These are phyloP conservation scores for Paraurostyla sp. DNA, from an alignment of 73 alveolate genomes.

Conservation along the genomic window DNA sequence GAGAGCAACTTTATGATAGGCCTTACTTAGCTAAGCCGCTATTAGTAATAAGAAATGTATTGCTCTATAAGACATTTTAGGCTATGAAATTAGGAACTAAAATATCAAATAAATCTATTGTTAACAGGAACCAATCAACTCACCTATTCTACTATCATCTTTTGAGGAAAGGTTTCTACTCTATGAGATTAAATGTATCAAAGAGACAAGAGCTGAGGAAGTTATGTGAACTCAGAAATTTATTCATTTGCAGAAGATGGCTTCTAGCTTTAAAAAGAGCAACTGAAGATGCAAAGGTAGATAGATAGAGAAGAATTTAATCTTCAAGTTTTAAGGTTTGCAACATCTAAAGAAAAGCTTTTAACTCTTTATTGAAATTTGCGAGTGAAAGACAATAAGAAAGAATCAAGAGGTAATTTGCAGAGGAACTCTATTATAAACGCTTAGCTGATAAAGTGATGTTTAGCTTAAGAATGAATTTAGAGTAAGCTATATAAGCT, in stretches of 20 bases:
- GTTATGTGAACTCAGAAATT: neutral
- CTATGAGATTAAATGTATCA: neutral
- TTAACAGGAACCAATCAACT: constrained; percentile 1
- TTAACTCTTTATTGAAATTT: neutral
- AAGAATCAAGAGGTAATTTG: constrained; percentile 22
- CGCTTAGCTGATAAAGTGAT: constrained; percentile 41
- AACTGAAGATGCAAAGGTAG: neutral
- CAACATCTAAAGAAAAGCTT: constrained; percentile 22
- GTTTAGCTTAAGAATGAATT: neutral
- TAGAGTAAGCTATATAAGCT: neutral
- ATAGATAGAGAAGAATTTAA: neutral
- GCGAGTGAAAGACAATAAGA: constrained; percentile 29
- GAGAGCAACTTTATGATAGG: neutral
- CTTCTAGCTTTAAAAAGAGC: neutral
- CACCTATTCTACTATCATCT: neutral
- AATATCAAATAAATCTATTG: neutral
- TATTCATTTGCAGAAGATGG: constrained; percentile 24
- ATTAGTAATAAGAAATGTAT: constrained; percentile 21
- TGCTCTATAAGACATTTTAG: constrained; percentile 11
- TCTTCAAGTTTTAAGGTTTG: constrained; percentile 26
- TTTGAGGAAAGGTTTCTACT: neutral
- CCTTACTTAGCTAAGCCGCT: constrained; percentile 9
- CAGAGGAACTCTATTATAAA: constrained; percentile 45
- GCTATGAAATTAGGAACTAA: constrained; percentile 2
- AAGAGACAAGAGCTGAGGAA: constrained; percentile 2